Percentiles rank a stretch among this genome's conserved stretches.
Evolutionary conservation across 495 filamentous ascomycete genomes (phyloP).

Genomic region (Achaetomiella virescens): DNA sequence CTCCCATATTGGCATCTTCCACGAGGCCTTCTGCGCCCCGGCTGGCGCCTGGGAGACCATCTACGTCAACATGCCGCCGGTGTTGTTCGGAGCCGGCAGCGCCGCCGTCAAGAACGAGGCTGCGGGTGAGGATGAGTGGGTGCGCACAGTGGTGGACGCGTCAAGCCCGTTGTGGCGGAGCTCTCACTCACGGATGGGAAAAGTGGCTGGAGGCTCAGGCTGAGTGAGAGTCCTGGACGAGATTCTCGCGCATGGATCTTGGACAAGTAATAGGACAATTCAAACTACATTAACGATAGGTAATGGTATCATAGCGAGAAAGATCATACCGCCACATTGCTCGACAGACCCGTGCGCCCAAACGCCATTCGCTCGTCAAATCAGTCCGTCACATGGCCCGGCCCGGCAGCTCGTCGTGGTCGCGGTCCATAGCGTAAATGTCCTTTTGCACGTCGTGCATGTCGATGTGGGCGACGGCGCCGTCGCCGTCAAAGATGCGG

Average conservation of each 20-base stretch:
- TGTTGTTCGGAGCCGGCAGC: conserved; percentile 5
- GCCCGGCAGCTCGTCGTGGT: conserved; percentile 22
- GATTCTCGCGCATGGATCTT: too few species aligned
- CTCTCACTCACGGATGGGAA: conserved; percentile 11
- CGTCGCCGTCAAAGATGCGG: conserved; percentile 52
- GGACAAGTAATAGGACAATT: too few species aligned
- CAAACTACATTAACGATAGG: background rate
- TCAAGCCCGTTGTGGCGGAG: background rate
- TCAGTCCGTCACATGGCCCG: conserved; percentile 5
- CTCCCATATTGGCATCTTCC: conserved; percentile 16
- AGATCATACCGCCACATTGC: background rate
- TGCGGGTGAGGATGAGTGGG: conserved; percentile 13
- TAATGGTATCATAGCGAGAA: background rate
- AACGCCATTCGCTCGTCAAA: background rate
- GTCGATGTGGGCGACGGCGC: conserved; percentile 46
- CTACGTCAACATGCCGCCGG: conserved; percentile 20
- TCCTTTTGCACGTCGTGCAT: conserved; percentile 44
- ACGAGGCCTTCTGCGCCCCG: conserved; percentile 16
- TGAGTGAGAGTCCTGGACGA: too few species aligned
- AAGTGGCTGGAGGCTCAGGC: background rate
- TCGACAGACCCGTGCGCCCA: background rate
- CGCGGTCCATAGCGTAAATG: conserved; percentile 32
- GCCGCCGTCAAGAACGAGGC: conserved; percentile 2
- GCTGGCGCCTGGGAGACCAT: conserved; percentile 17
- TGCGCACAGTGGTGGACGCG: conserved; percentile 11